Evolutionary conservation across 768 basidiomycete genomes (phyloP), one percentile per base, ranked within the genome.

Genomic region (Omphalotus guepiniiformis): DNA sequence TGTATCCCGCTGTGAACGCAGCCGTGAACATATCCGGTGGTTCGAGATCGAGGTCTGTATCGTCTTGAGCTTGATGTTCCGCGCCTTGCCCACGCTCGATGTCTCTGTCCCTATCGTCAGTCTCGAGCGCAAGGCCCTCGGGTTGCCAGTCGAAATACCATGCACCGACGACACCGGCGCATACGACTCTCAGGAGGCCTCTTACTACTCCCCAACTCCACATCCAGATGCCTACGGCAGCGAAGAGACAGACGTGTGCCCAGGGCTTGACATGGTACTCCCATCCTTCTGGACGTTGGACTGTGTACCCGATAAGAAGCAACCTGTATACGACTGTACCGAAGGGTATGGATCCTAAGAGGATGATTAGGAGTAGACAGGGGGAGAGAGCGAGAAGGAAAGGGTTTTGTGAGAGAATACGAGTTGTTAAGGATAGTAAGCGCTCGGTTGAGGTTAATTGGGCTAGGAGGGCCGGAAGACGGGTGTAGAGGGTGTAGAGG

Each of bases 101-200:
- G 12, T 34, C 32, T 21, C 22, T 23, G 6, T 19, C 42, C 21
- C 42, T 9, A 32, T 9, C 30, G 9, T 51, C 42, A 16, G 52
- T 55, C 27, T 65, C 67, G 36, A 3, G 44, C 23, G 39, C 18
- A 9, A 9, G 5, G 22, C 38, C 39, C 35, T n/a, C 9, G 35
- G 43, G 34, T 35, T 26, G 39, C 45, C 45, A 38, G 9, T n/a
- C 25, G 21, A 91, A 95, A 61, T 95, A 96, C 93, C 93, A 97
- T 37, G 85, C 83, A 2, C 92, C 93, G 27, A 97, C 79, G 3
- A 93, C 88, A 25, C 84, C 85, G 0, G 91, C 84, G 48, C 83
- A 80, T 2, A 83, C 79, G 45, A 85, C 88, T 6, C 90, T 73
- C 36, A 93, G 66, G 1, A 90, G 60, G 1, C 93, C 93, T 32